Evolutionary conservation across 441 rosid species (phyloP), one percentile per base, ranked within the genome.

Genomic region (Capsella rubella): DNA sequence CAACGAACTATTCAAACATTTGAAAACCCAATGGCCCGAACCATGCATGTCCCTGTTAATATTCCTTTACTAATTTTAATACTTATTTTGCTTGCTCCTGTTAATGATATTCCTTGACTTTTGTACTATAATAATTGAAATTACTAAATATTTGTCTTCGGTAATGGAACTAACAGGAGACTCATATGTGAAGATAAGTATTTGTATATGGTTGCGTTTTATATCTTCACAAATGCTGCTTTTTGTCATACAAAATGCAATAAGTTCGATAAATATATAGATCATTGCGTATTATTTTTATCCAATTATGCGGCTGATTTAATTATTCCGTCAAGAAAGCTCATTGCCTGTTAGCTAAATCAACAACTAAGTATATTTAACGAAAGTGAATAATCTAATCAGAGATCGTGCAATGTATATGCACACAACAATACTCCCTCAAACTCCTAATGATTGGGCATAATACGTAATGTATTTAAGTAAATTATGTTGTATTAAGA

Each of bases 401-500:
- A 59, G 66, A 35, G 69, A 66, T 77, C 80, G 80, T 77, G 80
- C 80, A 37, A 66, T 71, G 77, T 72, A 77, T 58, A 34, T 77
- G 80, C 37, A 51, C 34, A 34, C 77, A 60, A 66, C 80, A 58
- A 65, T 16, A 51, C 49, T 46, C 51, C 80, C 80, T 71, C 69
- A 34, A 71, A 34, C 52, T 35, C 31, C 46, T 77, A 72, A 72
- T 77, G 58, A 77, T 72, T 77, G 73, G 51, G 51, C 63, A 65
- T 66, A 32, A 65, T 42, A 51, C 80, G 21, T 51, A 77, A 27
- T 18, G 27, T n/a, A 10, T 40, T 58, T 15, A 34, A 60, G 56
- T 58, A 59, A 64, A 51, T 43, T 21, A 65, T 51, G 69, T 42
- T 40, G 42, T 34, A 55, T 55, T 63, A 50, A 45, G 64, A 61